Conservation (phyloP, 2,329 filamentous ascomycete species). For the Colletotrichum gloeosporioides region DNA sequence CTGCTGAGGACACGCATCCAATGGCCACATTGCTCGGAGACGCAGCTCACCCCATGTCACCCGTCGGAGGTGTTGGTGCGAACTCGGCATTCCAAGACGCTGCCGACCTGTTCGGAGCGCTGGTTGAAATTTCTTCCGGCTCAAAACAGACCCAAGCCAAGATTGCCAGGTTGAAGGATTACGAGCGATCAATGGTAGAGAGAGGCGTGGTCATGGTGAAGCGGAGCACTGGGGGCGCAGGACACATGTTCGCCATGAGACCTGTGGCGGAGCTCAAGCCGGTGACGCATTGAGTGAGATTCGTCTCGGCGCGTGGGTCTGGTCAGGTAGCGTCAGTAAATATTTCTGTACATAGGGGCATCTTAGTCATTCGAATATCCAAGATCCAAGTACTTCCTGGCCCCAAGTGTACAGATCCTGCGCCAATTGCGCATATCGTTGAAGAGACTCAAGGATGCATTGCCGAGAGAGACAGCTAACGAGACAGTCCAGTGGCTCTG, state of each 20-base stretch:
- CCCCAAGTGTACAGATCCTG: neutral
- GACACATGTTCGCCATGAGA: constrained; percentile 10
- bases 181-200: neutral
- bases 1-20: neutral
- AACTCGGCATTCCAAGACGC: constrained; percentile 14
- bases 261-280: neutral
- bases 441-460: neutral
- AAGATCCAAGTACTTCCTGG: neutral
- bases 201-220: neutral
- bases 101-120: neutral
- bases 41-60: constrained; percentile 18
- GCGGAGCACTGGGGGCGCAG: neutral
- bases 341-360: neutral
- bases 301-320: neutral
- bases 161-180: neutral
- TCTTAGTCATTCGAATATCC: neutral
- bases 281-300: neutral
- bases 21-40: constrained; percentile 17
- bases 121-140: neutral
- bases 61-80: constrained; percentile 11
- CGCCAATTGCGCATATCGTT: neutral
- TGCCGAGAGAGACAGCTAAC: neutral
- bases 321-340: neutral
- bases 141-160: neutral
- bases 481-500: neutral